Percentiles rank a stretch among this genome's conserved stretches.
Conservation (phyloP, 495 filamentous ascomycete genomes). For the Xylaria nigripes region DNA sequence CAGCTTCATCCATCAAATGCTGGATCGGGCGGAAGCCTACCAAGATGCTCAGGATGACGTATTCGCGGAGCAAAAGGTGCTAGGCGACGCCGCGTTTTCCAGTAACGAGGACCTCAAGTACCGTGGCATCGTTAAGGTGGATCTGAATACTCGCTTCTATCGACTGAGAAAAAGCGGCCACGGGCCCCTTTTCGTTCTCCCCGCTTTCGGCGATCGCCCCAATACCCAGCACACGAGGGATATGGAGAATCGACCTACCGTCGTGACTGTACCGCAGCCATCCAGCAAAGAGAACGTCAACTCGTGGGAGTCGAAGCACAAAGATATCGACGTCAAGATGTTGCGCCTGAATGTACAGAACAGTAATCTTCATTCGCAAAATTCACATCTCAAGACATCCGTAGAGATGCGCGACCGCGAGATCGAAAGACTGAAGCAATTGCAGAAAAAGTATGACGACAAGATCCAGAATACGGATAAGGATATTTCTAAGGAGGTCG, state of each 20-base stretch:
- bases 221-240: constrained; percentile 31
- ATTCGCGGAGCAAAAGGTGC: constrained; percentile 19
- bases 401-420: constrained; percentile 1
- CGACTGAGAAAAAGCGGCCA: constrained; percentile 34
- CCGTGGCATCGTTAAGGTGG: constrained; percentile 36
- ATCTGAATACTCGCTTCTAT: constrained; percentile 40
- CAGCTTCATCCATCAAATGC: constrained; percentile 31
- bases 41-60: constrained; percentile 20
- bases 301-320: constrained; percentile 29
- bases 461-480: constrained; percentile 19
- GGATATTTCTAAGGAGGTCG: not conserved
- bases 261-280: constrained; percentile 35
- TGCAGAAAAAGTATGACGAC: constrained; percentile 14
- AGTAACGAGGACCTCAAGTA: constrained; percentile 14
- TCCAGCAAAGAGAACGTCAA: constrained; percentile 24
- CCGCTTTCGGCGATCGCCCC: constrained; percentile 39
- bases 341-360: constrained; percentile 1
- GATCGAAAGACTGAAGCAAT: not conserved
- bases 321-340: constrained; percentile 11
- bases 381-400: not conserved
- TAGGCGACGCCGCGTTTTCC: constrained; percentile 26
- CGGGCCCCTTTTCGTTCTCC: constrained; percentile 41
- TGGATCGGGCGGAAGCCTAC: constrained; percentile 37
- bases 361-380: constrained; percentile 6
- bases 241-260: constrained; percentile 37